phyloP scores from a whole-genome alignment of 1,139 yeast genomes.

The Hanseniaspora uvarum region DNA sequence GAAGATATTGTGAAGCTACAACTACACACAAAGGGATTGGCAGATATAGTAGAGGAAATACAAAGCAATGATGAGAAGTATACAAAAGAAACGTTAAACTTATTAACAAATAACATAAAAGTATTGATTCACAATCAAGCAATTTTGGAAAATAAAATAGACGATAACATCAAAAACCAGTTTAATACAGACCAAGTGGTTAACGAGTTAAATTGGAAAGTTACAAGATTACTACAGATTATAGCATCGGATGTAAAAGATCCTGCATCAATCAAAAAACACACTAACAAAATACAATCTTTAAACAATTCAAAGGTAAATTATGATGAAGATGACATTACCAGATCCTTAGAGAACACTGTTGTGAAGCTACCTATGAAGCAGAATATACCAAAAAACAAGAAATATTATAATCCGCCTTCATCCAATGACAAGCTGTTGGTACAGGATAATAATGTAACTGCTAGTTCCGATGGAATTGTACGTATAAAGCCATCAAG shows the following conservation, averaged over 20 bases:
- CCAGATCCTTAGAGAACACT: slow-evolving; percentile 3
- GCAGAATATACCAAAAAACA: slow-evolving; percentile 27
- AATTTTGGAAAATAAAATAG: slow-evolving; percentile 29
- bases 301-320: slow-evolving; percentile 1
- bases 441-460: neutral
- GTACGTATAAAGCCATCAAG: slow-evolving; percentile 4
- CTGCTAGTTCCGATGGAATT: slow-evolving; percentile 6
- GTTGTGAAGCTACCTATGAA: slow-evolving; percentile 25
- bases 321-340: neutral
- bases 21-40: neutral
- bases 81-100: slow-evolving; percentile 21
- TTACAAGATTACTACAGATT: slow-evolving; percentile 11
- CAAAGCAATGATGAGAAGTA: slow-evolving; percentile 20
- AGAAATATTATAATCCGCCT: slow-evolving; percentile 33
- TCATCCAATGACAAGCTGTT: slow-evolving; percentile 23
- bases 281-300: slow-evolving; percentile 2
- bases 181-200: slow-evolving; percentile 30
- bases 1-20: slow-evolving; percentile 2
- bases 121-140: slow-evolving; percentile 30
- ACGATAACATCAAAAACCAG: slow-evolving; percentile 31
- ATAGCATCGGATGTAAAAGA: slow-evolving; percentile 6
- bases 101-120: slow-evolving; percentile 25
- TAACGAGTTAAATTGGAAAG: slow-evolving; percentile 25
- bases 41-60: slow-evolving; percentile 10
- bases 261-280: neutral